Conservation (phyloP, 192 early-diverging fungal species). For the Pecoramyces ruminantium region DNA sequence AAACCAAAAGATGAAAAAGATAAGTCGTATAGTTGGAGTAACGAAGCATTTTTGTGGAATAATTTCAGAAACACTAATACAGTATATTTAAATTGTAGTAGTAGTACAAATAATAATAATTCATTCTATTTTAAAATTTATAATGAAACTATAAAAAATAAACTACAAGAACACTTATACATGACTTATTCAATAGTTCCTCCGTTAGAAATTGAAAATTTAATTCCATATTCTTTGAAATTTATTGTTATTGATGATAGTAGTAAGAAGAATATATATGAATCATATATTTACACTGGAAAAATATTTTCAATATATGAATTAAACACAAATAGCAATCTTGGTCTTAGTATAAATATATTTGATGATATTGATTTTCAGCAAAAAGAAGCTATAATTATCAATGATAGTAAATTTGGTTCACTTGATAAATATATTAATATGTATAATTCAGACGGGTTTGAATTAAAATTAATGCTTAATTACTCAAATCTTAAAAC, state of each 20-base stretch:
- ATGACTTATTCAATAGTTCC: constrained; percentile 21
- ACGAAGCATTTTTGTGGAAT: neutral
- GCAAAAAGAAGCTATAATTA: neutral
- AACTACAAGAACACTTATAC: constrained; percentile 16
- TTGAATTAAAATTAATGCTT: neutral
- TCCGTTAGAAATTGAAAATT: constrained; percentile 85
- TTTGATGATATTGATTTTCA: neutral
- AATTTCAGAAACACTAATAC: neutral
- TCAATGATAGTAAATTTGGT: neutral
- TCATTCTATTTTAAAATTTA: neutral
- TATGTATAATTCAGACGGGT: neutral
- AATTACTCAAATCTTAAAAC: neutral
- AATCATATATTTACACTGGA: neutral
- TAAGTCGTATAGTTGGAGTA: neutral
- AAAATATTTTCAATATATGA: neutral
- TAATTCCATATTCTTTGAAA: constrained; percentile 73
- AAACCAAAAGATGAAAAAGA: constrained; percentile 48
- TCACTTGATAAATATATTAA: neutral
- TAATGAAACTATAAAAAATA: neutral
- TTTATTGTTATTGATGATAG: constrained; percentile 49
- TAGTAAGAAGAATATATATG: neutral
- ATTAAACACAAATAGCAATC: neutral
- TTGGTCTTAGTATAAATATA: neutral
- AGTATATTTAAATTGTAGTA: neutral
- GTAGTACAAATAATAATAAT: neutral